A percentile compares a stretch with the other conserved stretches of the same genome.
These are phyloP conservation scores for Fusarium sp. DNA, from an alignment of 2,329 filamentous ascomycete genomes.

Conservation along the genomic window DNA sequence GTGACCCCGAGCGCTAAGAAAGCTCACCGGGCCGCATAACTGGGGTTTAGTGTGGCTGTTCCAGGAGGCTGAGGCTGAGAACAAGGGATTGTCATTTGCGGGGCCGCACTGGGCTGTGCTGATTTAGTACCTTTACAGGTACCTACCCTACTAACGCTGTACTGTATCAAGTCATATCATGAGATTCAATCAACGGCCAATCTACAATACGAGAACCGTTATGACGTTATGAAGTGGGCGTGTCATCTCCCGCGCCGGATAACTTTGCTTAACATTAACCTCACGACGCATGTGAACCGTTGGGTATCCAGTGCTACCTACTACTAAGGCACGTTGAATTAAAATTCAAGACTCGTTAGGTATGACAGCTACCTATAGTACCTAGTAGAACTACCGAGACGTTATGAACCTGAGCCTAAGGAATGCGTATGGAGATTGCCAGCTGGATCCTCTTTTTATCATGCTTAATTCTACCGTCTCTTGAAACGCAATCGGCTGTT, in stretches of 20 bases:
- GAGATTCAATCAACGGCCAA: neutral
- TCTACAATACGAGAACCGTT: neutral
- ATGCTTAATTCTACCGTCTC: neutral
- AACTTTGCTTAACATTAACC: neutral
- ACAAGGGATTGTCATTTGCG: slow-evolving; percentile 21
- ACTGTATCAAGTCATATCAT: slow-evolving; percentile 5
- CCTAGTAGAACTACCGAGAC: neutral
- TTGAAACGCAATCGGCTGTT: neutral
- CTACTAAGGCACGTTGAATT: neutral
- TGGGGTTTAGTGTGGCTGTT: slow-evolving; percentile 31
- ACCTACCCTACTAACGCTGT: neutral
- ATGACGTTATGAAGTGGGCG: neutral
- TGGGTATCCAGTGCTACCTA: neutral
- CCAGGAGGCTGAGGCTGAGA: slow-evolving; percentile 35
- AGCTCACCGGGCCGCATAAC: slow-evolving; percentile 37
- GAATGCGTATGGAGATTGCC: neutral
- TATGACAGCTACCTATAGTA: neutral
- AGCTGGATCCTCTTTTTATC: neutral
- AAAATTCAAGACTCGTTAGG: neutral
- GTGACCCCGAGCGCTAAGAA: slow-evolving; percentile 41
- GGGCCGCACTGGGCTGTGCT: slow-evolving; percentile 15
- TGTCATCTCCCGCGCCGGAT: neutral
- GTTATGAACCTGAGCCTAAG: neutral
- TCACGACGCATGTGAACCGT: neutral
- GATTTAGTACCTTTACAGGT: too few relatives aligned